Evolutionary conservation across 108 stramenopile species (phyloP).

Genomic region (Cylindrotheca closterium): DNA sequence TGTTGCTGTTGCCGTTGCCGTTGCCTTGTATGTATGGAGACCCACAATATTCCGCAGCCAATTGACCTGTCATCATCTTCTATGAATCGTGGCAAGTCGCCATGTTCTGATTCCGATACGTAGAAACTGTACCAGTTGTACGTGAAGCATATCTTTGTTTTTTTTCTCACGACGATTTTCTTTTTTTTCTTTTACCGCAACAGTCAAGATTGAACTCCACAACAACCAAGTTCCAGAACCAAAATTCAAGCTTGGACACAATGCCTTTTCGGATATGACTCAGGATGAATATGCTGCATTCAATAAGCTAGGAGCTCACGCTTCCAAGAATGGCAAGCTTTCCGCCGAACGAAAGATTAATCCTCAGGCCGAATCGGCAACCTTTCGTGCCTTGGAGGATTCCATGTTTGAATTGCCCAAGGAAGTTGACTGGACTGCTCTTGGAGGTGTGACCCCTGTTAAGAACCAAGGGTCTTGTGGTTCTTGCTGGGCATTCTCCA

Average conservation of each 20-base stretch:
- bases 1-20: neutral
- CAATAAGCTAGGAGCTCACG: slow-evolving; percentile 60
- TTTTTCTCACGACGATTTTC: neutral
- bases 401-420: slow-evolving; percentile 51
- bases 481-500: slow-evolving; percentile 94
- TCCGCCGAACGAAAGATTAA: slow-evolving; percentile 32
- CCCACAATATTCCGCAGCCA: slow-evolving; percentile 47
- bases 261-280: slow-evolving; percentile 89
- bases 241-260: slow-evolving; percentile 83
- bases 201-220: slow-evolving; percentile 85
- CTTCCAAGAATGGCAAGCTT: slow-evolving; percentile 21
- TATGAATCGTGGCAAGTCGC: neutral
- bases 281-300: slow-evolving; percentile 77
- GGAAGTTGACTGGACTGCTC: slow-evolving; percentile 76
- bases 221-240: slow-evolving; percentile 66
- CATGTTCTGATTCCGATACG: neutral
- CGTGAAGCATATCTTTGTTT: neutral
- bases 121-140: neutral
- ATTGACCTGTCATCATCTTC: neutral
- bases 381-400: slow-evolving; percentile 17
- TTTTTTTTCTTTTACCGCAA: slow-evolving; percentile 2
- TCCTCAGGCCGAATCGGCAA: slow-evolving; percentile 15
- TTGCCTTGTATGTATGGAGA: neutral
- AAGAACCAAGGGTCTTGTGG: slow-evolving; percentile 95
- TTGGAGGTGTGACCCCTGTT: slow-evolving; percentile 86